Percentiles rank a stretch among this genome's conserved stretches.
phyloP scores from a whole-genome alignment of 768 basidiomycete species.

The Podaxis rugospora region DNA sequence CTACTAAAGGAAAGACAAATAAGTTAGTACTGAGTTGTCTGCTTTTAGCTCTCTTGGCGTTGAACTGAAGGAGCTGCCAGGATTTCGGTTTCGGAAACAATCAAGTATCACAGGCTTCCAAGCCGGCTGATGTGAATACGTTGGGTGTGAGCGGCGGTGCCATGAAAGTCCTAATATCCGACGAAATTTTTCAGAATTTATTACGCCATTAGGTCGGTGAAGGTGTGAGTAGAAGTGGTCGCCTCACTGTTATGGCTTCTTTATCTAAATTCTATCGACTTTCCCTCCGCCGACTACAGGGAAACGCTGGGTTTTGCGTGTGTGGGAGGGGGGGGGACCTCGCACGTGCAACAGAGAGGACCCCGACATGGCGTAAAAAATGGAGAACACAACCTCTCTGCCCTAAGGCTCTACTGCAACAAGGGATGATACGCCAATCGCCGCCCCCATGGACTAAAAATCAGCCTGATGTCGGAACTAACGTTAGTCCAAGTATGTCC shows the following conservation, averaged over 20 bases:
- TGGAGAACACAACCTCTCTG: neutral
- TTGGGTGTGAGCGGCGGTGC: neutral
- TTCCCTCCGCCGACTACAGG: slow-evolving; percentile 1
- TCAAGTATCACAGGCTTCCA: neutral
- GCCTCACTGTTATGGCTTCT: too few relatives aligned
- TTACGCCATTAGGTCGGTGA: neutral
- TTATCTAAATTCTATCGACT: neutral
- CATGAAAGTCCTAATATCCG: neutral
- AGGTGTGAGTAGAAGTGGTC: neutral
- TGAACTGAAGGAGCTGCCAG: neutral
- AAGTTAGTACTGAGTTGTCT: neutral
- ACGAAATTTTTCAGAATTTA: neutral
- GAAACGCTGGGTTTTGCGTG: neutral
- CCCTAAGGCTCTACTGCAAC: neutral
- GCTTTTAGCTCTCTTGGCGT: neutral
- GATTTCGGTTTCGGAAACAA: neutral
- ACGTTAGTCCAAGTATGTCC: neutral
- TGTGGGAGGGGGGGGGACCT: neutral
- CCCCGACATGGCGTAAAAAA: neutral
- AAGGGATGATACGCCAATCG: neutral
- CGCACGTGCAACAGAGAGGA: neutral
- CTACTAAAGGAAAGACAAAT: neutral
- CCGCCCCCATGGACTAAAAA: neutral
- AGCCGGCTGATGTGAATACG: neutral
- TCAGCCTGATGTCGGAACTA: neutral